Conservation (phyloP, 176 grass and related monocot genomes). For the Secale cereale region DNA sequence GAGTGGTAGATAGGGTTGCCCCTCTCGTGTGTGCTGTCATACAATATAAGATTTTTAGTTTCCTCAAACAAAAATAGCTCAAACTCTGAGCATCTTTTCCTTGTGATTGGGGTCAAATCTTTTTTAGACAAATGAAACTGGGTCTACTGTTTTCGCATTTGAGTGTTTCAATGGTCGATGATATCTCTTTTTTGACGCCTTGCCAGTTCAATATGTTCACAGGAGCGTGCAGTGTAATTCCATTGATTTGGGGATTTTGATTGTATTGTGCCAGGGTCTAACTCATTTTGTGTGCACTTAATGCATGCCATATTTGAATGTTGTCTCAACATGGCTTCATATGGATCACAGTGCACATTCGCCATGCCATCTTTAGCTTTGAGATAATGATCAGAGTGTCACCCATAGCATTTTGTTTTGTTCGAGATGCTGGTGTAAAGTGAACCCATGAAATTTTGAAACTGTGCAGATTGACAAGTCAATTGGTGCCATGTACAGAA, state of each 20-base stretch:
- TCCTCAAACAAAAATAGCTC: not conserved
- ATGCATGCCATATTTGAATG: not conserved
- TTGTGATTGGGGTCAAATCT: not conserved
- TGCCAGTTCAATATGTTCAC: not conserved
- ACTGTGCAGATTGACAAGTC: conserved; percentile 83
- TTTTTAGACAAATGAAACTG: not conserved
- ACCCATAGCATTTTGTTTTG: not conserved
- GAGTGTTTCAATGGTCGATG: not conserved
- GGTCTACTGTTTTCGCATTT: not conserved
- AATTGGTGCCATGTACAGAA: conserved; percentile 80
- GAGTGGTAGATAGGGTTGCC: not conserved
- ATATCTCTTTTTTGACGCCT: not conserved
- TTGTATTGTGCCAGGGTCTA: not conserved
- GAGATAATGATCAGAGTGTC: not conserved
- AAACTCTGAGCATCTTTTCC: not conserved
- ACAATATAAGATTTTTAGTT: not conserved
- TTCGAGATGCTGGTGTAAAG: conserved; percentile 13
- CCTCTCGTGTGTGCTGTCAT: not conserved
- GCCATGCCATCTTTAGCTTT: not conserved
- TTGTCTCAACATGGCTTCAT: not conserved
- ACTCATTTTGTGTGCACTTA: not conserved
- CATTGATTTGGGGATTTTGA: not conserved
- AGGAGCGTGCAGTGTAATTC: not conserved
- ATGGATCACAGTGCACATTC: not conserved
- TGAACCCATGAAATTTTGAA: conserved; percentile 19